These are phyloP conservation scores for Hyphodiscus sp. DNA, from an alignment of 2,329 filamentous ascomycete species.

Conservation along the genomic window DNA sequence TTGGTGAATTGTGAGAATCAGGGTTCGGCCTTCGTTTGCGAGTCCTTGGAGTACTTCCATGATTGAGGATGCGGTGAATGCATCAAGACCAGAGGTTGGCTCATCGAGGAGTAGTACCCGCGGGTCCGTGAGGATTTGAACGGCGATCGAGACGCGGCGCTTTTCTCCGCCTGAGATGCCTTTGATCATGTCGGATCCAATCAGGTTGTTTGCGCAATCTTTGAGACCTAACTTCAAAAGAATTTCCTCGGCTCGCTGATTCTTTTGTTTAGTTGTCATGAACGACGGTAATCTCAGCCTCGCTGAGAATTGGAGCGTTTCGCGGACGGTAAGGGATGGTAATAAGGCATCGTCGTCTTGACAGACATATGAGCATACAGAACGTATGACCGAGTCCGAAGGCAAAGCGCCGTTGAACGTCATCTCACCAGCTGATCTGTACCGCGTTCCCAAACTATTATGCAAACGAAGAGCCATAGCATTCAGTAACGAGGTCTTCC, in stretches of 20 bases:
- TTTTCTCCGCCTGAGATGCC: slow-evolving; percentile 78
- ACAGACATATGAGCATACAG: slow-evolving; percentile 69
- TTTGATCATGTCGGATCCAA: slow-evolving; percentile 67
- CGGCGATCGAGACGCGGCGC: slow-evolving; percentile 68
- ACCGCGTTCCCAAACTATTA: slow-evolving; percentile 54
- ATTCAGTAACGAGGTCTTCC: slow-evolving; percentile 70
- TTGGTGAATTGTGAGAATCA: slow-evolving; percentile 75
- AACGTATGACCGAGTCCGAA: slow-evolving; percentile 61
- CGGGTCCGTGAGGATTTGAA: slow-evolving; percentile 71
- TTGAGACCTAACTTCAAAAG: slow-evolving; percentile 70
- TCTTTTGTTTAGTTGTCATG: slow-evolving; percentile 64
- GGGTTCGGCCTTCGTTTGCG: slow-evolving; percentile 64
- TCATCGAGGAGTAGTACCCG: slow-evolving; percentile 69
- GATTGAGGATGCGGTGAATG: slow-evolving; percentile 71
- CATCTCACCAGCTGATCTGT: slow-evolving; percentile 55
- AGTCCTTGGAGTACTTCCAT: slow-evolving; percentile 66
- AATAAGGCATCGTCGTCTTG: slow-evolving; percentile 73
- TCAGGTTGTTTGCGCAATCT: slow-evolving; percentile 68
- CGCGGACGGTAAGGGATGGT: slow-evolving; percentile 67
- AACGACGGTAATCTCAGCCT: slow-evolving; percentile 63
- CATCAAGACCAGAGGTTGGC: slow-evolving; percentile 69
- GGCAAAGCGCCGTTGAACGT: slow-evolving; percentile 65
- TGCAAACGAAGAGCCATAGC: slow-evolving; percentile 63
- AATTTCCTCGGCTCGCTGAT: slow-evolving; percentile 61
- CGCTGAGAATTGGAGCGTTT: slow-evolving; percentile 66